phyloP scores from a whole-genome alignment of 192 early-diverging fungal genomes.

The Gamsiella multidivaricata region DNA sequence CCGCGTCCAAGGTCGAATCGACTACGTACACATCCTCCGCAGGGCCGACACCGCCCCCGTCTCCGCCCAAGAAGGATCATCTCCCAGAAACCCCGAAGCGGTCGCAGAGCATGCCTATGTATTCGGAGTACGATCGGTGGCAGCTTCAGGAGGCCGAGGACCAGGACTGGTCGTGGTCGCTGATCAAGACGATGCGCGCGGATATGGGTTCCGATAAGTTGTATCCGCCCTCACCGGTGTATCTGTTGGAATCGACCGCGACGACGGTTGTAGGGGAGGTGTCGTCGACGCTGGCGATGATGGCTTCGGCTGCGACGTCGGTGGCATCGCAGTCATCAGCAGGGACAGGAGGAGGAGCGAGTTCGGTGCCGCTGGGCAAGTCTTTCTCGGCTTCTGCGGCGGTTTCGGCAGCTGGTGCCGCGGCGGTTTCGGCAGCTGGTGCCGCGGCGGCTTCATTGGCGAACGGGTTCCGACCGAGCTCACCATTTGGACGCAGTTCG shows the following conservation, averaged over 20 bases:
- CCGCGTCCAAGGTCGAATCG: constrained; percentile 5
- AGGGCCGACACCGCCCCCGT: background rate
- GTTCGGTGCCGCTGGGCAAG: constrained; percentile 17
- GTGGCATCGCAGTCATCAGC: constrained; percentile 16
- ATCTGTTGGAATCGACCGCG: constrained; percentile 64
- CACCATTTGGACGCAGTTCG: constrained; percentile 44
- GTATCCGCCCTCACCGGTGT: constrained; percentile 83
- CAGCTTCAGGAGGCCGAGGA: constrained; percentile 58
- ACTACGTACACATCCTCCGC: constrained; percentile 21
- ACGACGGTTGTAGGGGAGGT: constrained; percentile 58
- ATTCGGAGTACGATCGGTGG: constrained; percentile 47
- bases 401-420: constrained; percentile 10
- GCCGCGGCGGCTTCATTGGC: constrained; percentile 21
- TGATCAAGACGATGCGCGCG: constrained; percentile 83
- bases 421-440: constrained; percentile 13
- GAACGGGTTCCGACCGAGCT: constrained; percentile 27
- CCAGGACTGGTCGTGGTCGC: constrained; percentile 86
- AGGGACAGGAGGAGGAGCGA: background rate
- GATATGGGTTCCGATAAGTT: constrained; percentile 89
- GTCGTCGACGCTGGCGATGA: constrained; percentile 22
- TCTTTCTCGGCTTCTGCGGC: constrained; percentile 21
- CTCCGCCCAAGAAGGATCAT: constrained; percentile 13
- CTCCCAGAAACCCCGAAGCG: constrained; percentile 9
- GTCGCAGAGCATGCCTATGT: constrained; percentile 46
- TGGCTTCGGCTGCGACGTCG: constrained; percentile 28